Base-by-base conservation (phyloP, 441 rosid genomes). In the Euphorbia celastroides region DNA sequence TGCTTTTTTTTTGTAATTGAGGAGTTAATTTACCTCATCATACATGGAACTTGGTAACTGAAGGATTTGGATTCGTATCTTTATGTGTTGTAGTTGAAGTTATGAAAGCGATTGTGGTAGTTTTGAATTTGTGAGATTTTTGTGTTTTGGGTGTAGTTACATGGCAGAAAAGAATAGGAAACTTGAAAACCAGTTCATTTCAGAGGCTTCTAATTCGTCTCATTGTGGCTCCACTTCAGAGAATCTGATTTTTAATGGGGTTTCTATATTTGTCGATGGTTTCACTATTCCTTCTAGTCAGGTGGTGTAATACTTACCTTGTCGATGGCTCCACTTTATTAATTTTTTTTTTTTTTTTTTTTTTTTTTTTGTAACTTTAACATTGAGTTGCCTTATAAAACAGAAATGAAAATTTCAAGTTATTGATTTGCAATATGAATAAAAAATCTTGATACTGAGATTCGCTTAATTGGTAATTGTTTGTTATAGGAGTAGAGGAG, bases 211-310 rank as follows among this genome's bases (percentile, higher is more conserved):
- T 0, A 67, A 70, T 70, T 65, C 87, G 69, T 82, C 83, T 31
- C 66, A 60, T 58, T 61, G 78, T 44, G 81, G 60, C 67, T 69
- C 83, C 5, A 71, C 67, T 72, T 69, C 83, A 57, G 76, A 71
- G 74, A 83, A 83, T 62, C 82, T 67, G 72, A 78, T 90, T 25
- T 93, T 93, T 78, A 79, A 80, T 23, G 97, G 96, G 22, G 86
- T 90, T 57, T 82, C 95, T 14, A 90, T 88, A 52, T 93, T 90
- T 74, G 93, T 90, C 46, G 98, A 93, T 77, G 97, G 97, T 51
- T 87, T 93, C 75, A 93, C 96, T 0, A 41, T 81, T 81, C 98
- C 98, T 74, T 86, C 98, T 0, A 86, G 81, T 79, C 97, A 90
- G 97, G 98, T 90, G 77, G 65, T 28, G 56, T 65, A 38, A 8